Percentiles rank a stretch among this genome's conserved stretches.
phyloP scores from a whole-genome alignment of 495 filamentous ascomycete species.

The Podospora appendiculata region DNA sequence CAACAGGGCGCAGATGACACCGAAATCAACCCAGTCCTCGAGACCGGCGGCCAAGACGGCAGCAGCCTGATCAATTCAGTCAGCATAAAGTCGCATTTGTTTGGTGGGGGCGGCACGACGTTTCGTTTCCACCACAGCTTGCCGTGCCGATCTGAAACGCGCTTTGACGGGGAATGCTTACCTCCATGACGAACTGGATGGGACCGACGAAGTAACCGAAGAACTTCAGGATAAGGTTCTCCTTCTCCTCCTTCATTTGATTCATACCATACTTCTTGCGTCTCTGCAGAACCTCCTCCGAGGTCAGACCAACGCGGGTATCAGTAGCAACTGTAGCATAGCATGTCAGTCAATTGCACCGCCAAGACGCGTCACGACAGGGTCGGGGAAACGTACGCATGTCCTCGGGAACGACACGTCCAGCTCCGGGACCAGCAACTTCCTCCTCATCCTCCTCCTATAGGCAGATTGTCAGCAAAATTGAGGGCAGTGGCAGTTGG shows the following conservation, averaged over 20 bases:
- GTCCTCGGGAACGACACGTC: constrained; percentile 52
- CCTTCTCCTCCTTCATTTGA: constrained; percentile 82
- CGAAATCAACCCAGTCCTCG: constrained; percentile 74
- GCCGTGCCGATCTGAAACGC: constrained; percentile 5
- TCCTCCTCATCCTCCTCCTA: constrained; percentile 47
- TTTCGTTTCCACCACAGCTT: constrained; percentile 22
- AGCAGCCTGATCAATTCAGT: constrained; percentile 20
- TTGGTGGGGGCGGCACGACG: constrained; percentile 12
- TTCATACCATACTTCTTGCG: constrained; percentile 80
- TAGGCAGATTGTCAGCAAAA: constrained; percentile 9
- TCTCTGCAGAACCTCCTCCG: constrained; percentile 56
- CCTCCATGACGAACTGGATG: constrained; percentile 93
- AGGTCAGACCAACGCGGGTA: constrained; percentile 60
- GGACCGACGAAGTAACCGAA: constrained; percentile 79
- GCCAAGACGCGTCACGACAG: background rate
- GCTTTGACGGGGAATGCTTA: constrained; percentile 30
- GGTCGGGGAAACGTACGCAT: constrained; percentile 23
- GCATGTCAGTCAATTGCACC: constrained; percentile 1
- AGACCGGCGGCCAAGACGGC: constrained; percentile 59
- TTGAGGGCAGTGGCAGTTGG: background rate
- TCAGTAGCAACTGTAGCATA: constrained; percentile 47
- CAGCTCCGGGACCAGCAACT: constrained; percentile 39
- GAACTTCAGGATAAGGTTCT: constrained; percentile 78
- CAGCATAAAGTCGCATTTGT: constrained; percentile 13
- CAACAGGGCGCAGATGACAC: constrained; percentile 67